These are phyloP conservation scores for Blattamonas nauphoetae DNA, from an alignment of 78 protist species.

Conservation along the genomic window DNA sequence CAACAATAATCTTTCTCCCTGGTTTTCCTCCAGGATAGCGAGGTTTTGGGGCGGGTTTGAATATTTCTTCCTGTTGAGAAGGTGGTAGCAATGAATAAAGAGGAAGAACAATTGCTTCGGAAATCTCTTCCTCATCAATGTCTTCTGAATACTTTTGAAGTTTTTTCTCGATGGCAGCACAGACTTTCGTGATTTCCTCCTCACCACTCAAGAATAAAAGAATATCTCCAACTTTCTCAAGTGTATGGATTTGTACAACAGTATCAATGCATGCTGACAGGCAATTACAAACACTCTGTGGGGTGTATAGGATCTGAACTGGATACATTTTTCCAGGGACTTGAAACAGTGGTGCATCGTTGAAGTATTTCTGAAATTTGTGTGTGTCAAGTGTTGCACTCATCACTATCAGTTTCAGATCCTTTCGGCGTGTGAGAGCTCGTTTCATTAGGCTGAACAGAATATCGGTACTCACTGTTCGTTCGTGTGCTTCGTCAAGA, in stretches of 20 bases:
- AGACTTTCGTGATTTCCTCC: conserved; percentile 55
- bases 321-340: conserved; percentile 82
- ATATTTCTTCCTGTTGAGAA: conserved; percentile 73
- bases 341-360: conserved; percentile 55
- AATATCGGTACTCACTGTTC: conserved; percentile 96
- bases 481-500: conserved; percentile 99
- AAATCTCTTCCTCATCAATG: not conserved
- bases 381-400: conserved; percentile 97
- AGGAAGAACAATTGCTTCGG: conserved; percentile 54
- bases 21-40: conserved; percentile 38
- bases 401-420: conserved; percentile 85
- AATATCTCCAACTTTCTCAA: conserved; percentile 86
- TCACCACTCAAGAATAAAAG: conserved; percentile 93
- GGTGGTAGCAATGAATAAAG: conserved; percentile 91
- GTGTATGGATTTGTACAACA: conserved; percentile 60
- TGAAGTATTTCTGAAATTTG: conserved; percentile 82
- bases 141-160: conserved; percentile 35
- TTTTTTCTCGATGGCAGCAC: conserved; percentile 37
- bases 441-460: conserved; percentile 76
- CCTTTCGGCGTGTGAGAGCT: conserved; percentile 40
- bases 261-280: conserved; percentile 85
- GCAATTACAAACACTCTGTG: conserved; percentile 81
- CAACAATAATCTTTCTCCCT: conserved; percentile 80
- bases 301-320: conserved; percentile 86
- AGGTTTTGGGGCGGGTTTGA: conserved; percentile 46